These are phyloP conservation scores for Striga asiatica DNA, from an alignment of 257 asterid species.

Conservation along the genomic window DNA sequence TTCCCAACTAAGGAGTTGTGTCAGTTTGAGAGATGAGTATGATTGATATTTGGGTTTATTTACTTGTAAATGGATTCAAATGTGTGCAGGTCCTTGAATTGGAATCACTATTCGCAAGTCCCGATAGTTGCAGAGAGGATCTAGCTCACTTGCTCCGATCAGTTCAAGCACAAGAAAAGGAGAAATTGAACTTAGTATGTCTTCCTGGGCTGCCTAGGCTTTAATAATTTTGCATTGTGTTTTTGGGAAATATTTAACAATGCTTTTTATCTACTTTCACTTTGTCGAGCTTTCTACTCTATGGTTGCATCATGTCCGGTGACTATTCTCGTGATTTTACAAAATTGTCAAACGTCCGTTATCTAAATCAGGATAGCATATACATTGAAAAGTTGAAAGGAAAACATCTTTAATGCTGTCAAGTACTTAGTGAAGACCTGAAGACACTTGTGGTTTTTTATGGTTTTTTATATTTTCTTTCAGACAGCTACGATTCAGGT, in stretches of 20 bases:
- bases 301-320: too few relatives aligned
- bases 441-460: neutral
- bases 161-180: conserved; percentile 80
- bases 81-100: conserved; percentile 62
- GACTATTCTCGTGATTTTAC: too few relatives aligned
- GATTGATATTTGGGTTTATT: too few relatives aligned
- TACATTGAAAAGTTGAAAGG: neutral
- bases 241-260: neutral
- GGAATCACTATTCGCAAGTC: conserved; percentile 57
- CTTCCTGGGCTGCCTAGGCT: conserved; percentile 11
- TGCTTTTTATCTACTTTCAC: neutral
- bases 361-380: too few relatives aligned
- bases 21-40: neutral
- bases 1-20: neutral
- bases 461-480: conserved; percentile 18
- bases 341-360: too few relatives aligned
- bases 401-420: neutral
- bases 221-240: neutral
- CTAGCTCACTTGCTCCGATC: conserved; percentile 65
- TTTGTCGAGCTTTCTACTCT: conserved; percentile 4
- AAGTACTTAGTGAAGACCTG: neutral
- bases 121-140: conserved; percentile 73
- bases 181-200: conserved; percentile 74
- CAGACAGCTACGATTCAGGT: conserved; percentile 91
- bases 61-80: conserved; percentile 2